Percentiles rank a stretch among this genome's conserved stretches.
phyloP scores from a whole-genome alignment of 2,329 filamentous ascomycete genomes.

The Pseudogymnoascus sp. region DNA sequence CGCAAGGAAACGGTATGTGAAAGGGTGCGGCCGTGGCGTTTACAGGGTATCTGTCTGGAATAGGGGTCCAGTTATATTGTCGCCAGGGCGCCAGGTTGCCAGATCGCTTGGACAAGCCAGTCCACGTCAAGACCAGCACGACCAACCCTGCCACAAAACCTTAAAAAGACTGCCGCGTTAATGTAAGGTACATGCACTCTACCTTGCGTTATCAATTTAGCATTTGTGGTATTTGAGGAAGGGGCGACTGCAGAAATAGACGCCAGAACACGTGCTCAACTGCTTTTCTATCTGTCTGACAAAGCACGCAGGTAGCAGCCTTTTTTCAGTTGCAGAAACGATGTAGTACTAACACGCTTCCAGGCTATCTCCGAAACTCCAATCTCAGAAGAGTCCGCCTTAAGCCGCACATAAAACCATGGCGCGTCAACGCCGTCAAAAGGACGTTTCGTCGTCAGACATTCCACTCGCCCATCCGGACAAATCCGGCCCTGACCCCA shows the following conservation, averaged over 20 bases:
- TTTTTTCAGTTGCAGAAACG: background rate
- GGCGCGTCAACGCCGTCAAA: slow-evolving; percentile 44
- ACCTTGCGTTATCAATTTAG: slow-evolving; percentile 8
- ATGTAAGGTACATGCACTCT: slow-evolving; percentile 4
- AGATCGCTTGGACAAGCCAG: background rate
- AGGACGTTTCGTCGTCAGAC: slow-evolving; percentile 36
- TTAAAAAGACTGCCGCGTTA: slow-evolving; percentile 8
- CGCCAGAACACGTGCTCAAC: slow-evolving; percentile 2
- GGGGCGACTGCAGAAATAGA: background rate
- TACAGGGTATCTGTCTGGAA: background rate
- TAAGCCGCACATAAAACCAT: slow-evolving; percentile 23
- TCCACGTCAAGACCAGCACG: background rate
- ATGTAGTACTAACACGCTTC: background rate
- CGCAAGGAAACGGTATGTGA: background rate
- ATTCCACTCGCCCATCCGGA: slow-evolving; percentile 65
- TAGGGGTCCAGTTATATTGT: slow-evolving; percentile 8
- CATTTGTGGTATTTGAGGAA: background rate
- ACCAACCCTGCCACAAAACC: slow-evolving; percentile 5
- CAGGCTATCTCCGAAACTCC: background rate
- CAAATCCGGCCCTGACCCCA: slow-evolving; percentile 48
- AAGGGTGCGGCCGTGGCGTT: background rate
- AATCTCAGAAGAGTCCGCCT: background rate
- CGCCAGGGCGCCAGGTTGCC: background rate
- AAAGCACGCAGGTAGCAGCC: background rate
- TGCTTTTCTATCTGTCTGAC: background rate